Evolutionary conservation across 1,139 yeast genomes (phyloP), one percentile per base, ranked within the genome.

Genomic region (Saccharomyces hybrid): DNA sequence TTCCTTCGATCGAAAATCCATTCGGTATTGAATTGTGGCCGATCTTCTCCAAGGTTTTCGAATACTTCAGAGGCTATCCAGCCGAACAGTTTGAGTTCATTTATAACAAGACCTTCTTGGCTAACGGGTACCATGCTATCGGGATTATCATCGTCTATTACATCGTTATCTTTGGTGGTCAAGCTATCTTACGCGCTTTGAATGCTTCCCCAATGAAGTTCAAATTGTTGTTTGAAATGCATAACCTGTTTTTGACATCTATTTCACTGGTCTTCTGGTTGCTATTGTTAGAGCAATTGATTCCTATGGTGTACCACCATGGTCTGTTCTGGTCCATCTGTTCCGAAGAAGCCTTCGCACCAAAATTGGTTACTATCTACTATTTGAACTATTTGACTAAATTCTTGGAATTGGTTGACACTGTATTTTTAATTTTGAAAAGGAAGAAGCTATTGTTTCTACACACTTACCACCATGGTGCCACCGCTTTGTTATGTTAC

Each of bases 381-480:
- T 86, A 85, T 70, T 73, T 87, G 72, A 87, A 86, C 72, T 86
- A 87, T 69, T 74, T 86, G 71, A 84, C 88, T 66, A 85, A 87
- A 71, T 85, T 81, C 72, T 64, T 87, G 64, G 99, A 93, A 76
- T 83, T 93, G 68, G 70, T 91, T 56, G 99, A 93, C 73, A 93
- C 99, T 27, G 84, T 90, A 29, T 93, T 93, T 76, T 79, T 93
- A 68, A 96, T 93, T 58, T 79, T 93, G 71, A 88, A 90, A 74
- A 86, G 88, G 79, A 93, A 93, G 78, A 91, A 90, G 72, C 79
- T 86, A 67, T 77, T 93, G 61, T 91, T 91, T 68, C 78, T 93
- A 72, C 99, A 93, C 76, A 89, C 96, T 56, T 93, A 90, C 75
- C 99, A 93, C 74, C 99, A 93, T 69, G 99, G 99, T 58, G 98